phyloP scores from a whole-genome alignment of 306 rosid genomes.

The Castanea mollissima region DNA sequence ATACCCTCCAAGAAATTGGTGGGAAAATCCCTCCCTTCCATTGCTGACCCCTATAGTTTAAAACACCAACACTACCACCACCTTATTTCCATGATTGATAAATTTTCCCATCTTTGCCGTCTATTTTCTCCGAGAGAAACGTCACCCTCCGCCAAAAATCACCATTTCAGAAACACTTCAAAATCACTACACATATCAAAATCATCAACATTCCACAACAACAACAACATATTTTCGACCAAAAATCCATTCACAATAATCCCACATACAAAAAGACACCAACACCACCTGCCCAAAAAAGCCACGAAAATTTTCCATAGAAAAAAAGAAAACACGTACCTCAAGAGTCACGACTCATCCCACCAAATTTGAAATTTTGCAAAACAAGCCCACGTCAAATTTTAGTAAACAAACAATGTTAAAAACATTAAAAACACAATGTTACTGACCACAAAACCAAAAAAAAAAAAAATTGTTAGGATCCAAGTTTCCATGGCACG shows the following conservation, averaged over 20 bases:
- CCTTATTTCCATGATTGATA: too few species aligned
- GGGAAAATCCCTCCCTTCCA: slow-evolving; percentile 24
- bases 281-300: too few species aligned
- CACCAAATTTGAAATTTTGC: background rate
- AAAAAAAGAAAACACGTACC: background rate
- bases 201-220: background rate
- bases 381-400: background rate
- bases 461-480: background rate
- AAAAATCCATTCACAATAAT: background rate
- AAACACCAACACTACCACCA: background rate
- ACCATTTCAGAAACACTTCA: background rate
- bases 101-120: too few species aligned
- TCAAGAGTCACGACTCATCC: too few species aligned
- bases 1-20: slow-evolving; percentile 26
- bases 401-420: background rate
- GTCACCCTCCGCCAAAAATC: background rate
- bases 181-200: background rate
- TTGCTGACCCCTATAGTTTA: slow-evolving; percentile 10
- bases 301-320: background rate
- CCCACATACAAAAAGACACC: too few species aligned
- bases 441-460: too few species aligned
- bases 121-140: background rate
- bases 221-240: background rate
- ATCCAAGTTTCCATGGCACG: background rate
- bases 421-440: background rate